Evolutionary conservation across 768 basidiomycete genomes (phyloP).

Genomic region (Trichaptum fuscoviolaceum): DNA sequence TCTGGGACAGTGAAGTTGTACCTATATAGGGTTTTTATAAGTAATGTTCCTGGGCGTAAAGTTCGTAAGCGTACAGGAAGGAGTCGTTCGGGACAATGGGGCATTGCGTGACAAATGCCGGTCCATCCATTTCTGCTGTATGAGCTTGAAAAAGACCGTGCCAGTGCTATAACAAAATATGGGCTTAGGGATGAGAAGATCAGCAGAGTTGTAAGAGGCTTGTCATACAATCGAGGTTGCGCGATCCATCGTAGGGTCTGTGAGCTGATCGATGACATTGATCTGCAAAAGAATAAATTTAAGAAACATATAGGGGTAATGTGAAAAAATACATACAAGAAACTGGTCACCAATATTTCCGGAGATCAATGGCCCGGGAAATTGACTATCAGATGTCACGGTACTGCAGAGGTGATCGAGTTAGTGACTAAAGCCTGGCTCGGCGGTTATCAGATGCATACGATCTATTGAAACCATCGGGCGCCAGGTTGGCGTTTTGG

Average conservation of each 20-base stretch:
- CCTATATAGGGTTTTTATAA: slow-evolving; percentile 16
- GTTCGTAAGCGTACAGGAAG: slow-evolving; percentile 29
- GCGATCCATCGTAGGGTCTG: slow-evolving; percentile 18
- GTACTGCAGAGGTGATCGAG: slow-evolving; percentile 25
- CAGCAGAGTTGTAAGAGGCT: neutral
- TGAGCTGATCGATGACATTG: slow-evolving; percentile 11
- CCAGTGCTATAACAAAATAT: slow-evolving; percentile 18
- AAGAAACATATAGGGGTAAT: slow-evolving; percentile 8
- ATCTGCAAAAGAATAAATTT: slow-evolving; percentile 10
- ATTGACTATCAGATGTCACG: slow-evolving; percentile 40
- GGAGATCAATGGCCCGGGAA: slow-evolving; percentile 44
- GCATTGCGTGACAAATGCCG: slow-evolving; percentile 40
- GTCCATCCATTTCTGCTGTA: slow-evolving; percentile 33
- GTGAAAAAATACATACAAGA: neutral
- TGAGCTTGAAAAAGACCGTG: slow-evolving; percentile 29
- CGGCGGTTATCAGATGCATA: neutral
- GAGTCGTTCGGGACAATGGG: slow-evolving; percentile 34
- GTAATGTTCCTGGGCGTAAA: slow-evolving; percentile 6
- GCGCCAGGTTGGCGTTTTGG: slow-evolving; percentile 1
- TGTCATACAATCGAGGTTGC: slow-evolving; percentile 17
- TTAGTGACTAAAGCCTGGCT: neutral
- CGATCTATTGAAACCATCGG: slow-evolving; percentile 3
- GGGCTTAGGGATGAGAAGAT: neutral
- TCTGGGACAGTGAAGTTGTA: slow-evolving; percentile 18
- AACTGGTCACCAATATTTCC: slow-evolving; percentile 30